Base-by-base conservation (phyloP, 345 rosid genomes). In the Punica granatum region DNA sequence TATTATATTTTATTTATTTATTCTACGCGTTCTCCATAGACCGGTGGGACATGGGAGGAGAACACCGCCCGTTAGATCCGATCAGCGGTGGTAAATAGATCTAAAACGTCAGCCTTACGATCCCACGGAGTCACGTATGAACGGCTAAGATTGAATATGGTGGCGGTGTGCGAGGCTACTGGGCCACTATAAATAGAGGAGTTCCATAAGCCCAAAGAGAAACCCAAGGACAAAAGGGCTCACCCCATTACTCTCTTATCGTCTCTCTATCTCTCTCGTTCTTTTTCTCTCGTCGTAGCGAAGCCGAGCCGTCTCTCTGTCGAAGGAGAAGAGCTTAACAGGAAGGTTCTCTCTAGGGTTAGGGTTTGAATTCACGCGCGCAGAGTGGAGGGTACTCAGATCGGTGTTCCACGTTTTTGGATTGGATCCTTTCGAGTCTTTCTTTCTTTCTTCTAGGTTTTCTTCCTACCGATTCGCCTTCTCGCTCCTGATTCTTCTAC, bases 151-250 rank as follows among this genome's bases (percentile, higher is more conserved):
- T 85, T 76, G 42, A 60, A 61, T 66, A 49, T 64, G 46, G 72
- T 72, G 80, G 80, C 76, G 72, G 67, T 60, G 59, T 25, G 44
- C 31, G 71, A 69, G 72, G 60, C 73, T 33, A 8, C 31, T 60
- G 60, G 77, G 78, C 77, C 75, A 13, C 35, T 84, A 74, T 84
- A 84, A 84, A 73, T 76, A 59, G 66, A 67, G 73, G 63, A 66
- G 60, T 79, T 33, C 7, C 63, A 8, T 5, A 35, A 21, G 39
- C 65, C 73, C 73, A 35, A 61, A 59, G 23, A 34, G 26, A 12
- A 1, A 13, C 8, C 28, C 23, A 41, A 43, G 18, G 31, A n/a
- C n/a, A n/a, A n/a, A n/a, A n/a, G n/a, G n/a, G n/a, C n/a, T n/a
- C n/a, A n/a, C n/a, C n/a, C n/a, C n/a, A n/a, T n/a, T n/a, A n/a